A percentile compares a stretch with the other conserved stretches of the same genome.
Evolutionary conservation across 495 filamentous ascomycete genomes (phyloP).

Genomic region (Lasiosphaeria ovina): DNA sequence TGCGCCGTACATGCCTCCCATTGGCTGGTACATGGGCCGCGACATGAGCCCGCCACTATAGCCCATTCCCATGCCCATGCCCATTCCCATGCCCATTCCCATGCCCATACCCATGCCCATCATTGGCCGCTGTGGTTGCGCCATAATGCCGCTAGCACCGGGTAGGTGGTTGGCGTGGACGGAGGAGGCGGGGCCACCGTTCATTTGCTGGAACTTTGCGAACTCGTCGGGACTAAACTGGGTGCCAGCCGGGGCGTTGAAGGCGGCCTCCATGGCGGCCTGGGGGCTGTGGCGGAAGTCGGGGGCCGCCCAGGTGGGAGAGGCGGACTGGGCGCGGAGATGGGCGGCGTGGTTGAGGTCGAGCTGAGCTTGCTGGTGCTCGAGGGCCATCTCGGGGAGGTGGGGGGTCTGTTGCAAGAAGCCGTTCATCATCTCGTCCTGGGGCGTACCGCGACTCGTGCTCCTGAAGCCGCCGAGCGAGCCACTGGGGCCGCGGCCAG

Average conservation of each 20-base stretch:
- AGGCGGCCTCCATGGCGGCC: constrained; percentile 76
- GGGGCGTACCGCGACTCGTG: constrained; percentile 37
- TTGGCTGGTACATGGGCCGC: constrained; percentile 50
- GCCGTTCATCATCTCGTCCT: constrained; percentile 80
- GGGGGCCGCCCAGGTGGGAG: constrained; percentile 40
- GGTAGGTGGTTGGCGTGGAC: constrained; percentile 48
- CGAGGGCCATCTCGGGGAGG: constrained; percentile 45
- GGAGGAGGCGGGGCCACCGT: constrained; percentile 33
- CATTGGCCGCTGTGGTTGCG: constrained; percentile 55
- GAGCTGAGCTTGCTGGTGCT: constrained; percentile 39
- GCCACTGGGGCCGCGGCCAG: constrained; percentile 61
- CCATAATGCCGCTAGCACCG: constrained; percentile 26
- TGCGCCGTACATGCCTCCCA: constrained; percentile 44
- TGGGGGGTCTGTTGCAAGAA: constrained; percentile 71
- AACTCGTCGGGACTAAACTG: constrained; percentile 86
- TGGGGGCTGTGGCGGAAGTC: constrained; percentile 58
- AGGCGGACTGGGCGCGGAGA: constrained; percentile 28
- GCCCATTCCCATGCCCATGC: constrained; percentile 41
- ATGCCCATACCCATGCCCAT: constrained; percentile 44
- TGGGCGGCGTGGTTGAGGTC: constrained; percentile 32
- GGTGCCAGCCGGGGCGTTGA: constrained; percentile 55
- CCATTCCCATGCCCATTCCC: constrained; percentile 45
- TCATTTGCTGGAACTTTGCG: constrained; percentile 76
- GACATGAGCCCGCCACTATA: constrained; percentile 39
- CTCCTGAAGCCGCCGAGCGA: constrained; percentile 43